Evolutionary conservation across 2,329 filamentous ascomycete genomes (phyloP), one percentile per base, ranked within the genome.

Genomic region (Aspergillus unguis): DNA sequence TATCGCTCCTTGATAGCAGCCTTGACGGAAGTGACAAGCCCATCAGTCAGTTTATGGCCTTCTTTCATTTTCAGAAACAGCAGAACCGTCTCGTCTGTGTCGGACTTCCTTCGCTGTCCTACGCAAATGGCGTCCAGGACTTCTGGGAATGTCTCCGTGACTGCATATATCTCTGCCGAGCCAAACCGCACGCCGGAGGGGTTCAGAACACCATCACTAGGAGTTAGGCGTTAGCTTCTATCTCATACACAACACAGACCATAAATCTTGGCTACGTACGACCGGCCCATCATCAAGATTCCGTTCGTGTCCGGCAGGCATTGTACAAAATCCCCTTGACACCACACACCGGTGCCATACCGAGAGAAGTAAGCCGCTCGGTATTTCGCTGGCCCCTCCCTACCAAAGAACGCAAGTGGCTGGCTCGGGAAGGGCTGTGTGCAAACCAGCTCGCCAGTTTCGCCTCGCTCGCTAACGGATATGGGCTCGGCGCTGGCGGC

Each of bases 101-200:
- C 82, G 5, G 71, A 60, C 1, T 83, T 82, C 35, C 89, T 71
- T 26, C 88, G 76, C 71, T 92, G 88, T 0, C 89, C 89, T 0
- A 94, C 88, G 54, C 88, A 92, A 23, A 94, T 78, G 37, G 84
- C 85, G 65, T 94, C 90, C 6, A 77, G 77, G 2, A 94, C 73
- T 48, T 78, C 61, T 5, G 37, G 37, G 37, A 40, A 40, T 8
- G 17, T 25, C 44, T 72, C 70, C 3, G 92, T 70, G 1, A 92
- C 86, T 9, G 80, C 80, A 68, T 94, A 95, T 32, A 94, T 87
- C 69, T 94, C 90, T 0, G 87, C 85, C 4, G 84, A 87, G 0
- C 89, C 90, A 62, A 94, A 95, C 0, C 89, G 80, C 7, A 94
- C 84, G 0, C 89, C 89, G 5, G 81, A 85, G 0, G 89, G 89